phyloP scores from a whole-genome alignment of 768 basidiomycete genomes.

The Auriscalpium vulgare region DNA sequence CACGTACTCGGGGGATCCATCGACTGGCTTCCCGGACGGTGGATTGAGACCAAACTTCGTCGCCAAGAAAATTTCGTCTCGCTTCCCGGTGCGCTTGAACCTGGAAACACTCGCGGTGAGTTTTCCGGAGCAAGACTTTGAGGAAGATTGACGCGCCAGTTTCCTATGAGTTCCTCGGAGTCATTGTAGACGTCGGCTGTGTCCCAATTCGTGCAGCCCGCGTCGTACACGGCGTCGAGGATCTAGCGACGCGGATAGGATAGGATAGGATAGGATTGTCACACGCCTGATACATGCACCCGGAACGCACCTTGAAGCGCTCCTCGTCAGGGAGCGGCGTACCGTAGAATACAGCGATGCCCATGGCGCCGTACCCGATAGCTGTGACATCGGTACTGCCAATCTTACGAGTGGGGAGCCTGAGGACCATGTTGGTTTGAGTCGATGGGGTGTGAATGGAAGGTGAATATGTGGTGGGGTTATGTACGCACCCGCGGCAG shows the following conservation, averaged over 20 bases:
- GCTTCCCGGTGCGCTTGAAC: constrained; percentile 50
- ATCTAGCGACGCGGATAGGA: constrained; percentile 20
- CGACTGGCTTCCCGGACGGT: constrained; percentile 7
- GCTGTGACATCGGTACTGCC: constrained; percentile 38
- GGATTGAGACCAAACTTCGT: constrained; percentile 28
- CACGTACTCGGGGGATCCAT: constrained; percentile 22
- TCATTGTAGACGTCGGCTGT: constrained; percentile 34
- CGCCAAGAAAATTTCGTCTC: constrained; percentile 38
- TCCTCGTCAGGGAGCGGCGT: constrained; percentile 42
- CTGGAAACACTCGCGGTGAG: constrained; percentile 17
- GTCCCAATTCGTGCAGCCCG: constrained; percentile 41
- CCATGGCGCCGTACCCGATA: constrained; percentile 59
- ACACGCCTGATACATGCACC: no score
- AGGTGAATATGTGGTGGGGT: no score
- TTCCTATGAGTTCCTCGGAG: constrained; percentile 39
- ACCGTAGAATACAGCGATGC: constrained; percentile 44
- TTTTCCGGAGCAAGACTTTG: not conserved
- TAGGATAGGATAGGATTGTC: no score
- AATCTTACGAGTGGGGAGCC: constrained; percentile 35
- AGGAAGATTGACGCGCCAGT: constrained; percentile 24
- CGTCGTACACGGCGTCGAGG: constrained; percentile 33
- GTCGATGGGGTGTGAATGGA: no score
- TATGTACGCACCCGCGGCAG: no score
- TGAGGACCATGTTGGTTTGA: not conserved
- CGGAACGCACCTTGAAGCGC: constrained; percentile 34